Percentiles rank a stretch among this genome's conserved stretches.
These are phyloP conservation scores for Eimeria tenella DNA, from an alignment of 169 alveolate species.

Conservation along the genomic window DNA sequence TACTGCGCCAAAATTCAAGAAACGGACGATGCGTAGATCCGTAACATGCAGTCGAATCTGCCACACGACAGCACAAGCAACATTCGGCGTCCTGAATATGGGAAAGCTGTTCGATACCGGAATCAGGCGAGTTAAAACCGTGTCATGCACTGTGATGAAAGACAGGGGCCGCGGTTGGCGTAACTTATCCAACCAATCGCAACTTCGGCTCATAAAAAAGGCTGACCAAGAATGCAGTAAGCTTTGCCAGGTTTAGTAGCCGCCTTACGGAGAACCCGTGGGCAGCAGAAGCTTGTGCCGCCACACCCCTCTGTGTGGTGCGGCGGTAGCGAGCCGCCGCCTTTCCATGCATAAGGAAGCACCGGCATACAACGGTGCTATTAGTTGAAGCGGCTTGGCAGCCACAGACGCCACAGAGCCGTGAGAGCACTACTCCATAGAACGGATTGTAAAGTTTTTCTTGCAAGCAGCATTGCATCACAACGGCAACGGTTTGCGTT, in stretches of 20 bases:
- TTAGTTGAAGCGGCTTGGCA: slow-evolving; percentile 30
- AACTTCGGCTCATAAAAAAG: background rate
- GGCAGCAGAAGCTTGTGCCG: slow-evolving; percentile 79
- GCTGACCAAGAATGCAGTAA: slow-evolving; percentile 73
- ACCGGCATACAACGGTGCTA: slow-evolving; percentile 51
- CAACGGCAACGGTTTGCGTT: slow-evolving; percentile 72
- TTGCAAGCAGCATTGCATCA: slow-evolving; percentile 73
- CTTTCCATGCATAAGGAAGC: slow-evolving; percentile 55
- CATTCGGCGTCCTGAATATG: too few relatives aligned
- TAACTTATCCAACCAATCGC: too few relatives aligned
- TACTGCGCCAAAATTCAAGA: slow-evolving; percentile 63
- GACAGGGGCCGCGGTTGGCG: too few relatives aligned
- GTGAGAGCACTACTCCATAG: slow-evolving; percentile 69
- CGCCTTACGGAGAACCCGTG: slow-evolving; percentile 75
- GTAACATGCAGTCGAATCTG: slow-evolving; percentile 74
- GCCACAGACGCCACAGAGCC: slow-evolving; percentile 72
- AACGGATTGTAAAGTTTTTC: slow-evolving; percentile 70
- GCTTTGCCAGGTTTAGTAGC: slow-evolving; percentile 75
- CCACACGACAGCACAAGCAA: background rate
- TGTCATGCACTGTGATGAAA: too few relatives aligned
- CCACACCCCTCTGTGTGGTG: slow-evolving; percentile 69
- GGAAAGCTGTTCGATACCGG: too few relatives aligned
- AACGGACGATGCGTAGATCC: slow-evolving; percentile 75
- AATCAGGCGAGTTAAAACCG: background rate
- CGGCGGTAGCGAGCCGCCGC: slow-evolving; percentile 72